Conservation (phyloP, 768 basidiomycete species). For the Panaeolus cyanescens region DNA sequence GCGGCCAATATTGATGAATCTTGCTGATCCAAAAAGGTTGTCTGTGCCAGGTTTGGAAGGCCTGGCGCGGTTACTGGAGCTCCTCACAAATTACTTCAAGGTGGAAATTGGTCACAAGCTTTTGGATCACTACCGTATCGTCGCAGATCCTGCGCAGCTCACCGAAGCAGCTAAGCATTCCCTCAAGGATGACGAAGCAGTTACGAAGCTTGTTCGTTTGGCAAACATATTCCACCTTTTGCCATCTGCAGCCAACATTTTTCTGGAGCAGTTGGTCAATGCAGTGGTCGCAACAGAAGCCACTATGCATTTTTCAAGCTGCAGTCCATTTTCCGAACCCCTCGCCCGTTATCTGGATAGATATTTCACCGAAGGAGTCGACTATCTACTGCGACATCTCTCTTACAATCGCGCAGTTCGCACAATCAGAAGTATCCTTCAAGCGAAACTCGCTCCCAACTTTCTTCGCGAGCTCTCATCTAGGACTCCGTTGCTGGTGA, state of each 20-base stretch:
- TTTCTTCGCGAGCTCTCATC: conserved; percentile 69
- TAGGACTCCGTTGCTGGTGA: conserved; percentile 54
- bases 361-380: conserved; percentile 82
- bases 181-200: conserved; percentile 84
- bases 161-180: conserved; percentile 78
- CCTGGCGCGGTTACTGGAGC: conserved; percentile 87
- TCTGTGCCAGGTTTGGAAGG: conserved; percentile 93
- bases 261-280: conserved; percentile 85
- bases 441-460: conserved; percentile 76
- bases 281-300: conserved; percentile 91
- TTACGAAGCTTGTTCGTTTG: conserved; percentile 91
- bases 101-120: conserved; percentile 98
- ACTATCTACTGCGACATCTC: conserved; percentile 83
- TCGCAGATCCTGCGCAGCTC: conserved; percentile 88
- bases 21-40: conserved; percentile 93
- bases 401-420: conserved; percentile 77
- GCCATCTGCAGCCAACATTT: conserved; percentile 90
- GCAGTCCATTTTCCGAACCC: conserved; percentile 91
- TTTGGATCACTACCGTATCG: conserved; percentile 91
- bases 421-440: conserved; percentile 82
- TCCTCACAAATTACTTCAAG: conserved; percentile 98
- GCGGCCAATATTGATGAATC: conserved; percentile 95
- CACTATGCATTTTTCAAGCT: conserved; percentile 85
- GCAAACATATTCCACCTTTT: conserved; percentile 97
- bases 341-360: conserved; percentile 90